A percentile compares a stretch with the other conserved stretches of the same genome.
Conservation (phyloP, 495 filamentous ascomycete genomes). For the Letharia lupina region DNA sequence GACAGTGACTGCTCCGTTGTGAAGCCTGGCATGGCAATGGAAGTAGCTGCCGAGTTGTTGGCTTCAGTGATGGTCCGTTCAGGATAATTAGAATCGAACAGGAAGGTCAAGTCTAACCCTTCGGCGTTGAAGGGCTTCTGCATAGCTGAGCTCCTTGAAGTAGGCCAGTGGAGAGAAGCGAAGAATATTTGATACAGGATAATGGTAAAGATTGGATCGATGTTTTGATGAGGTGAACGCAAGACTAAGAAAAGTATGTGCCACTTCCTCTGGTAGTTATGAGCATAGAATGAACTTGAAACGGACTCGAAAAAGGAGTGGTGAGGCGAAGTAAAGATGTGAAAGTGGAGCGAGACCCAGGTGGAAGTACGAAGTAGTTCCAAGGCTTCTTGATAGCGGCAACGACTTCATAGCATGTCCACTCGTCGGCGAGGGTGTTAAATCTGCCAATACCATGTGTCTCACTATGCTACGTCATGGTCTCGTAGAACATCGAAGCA, state of each 20-base stretch:
- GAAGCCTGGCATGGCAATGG: neutral
- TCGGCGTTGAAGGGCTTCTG: too few species aligned
- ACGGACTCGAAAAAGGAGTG: neutral
- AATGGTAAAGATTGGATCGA: neutral
- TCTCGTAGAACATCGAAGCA: neutral
- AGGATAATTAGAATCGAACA: neutral
- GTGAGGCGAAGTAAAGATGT: neutral
- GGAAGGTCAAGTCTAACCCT: too few species aligned
- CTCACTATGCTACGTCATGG: neutral
- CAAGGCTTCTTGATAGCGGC: neutral
- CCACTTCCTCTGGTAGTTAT: neutral
- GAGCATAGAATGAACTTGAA: too few species aligned
- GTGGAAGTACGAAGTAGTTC: neutral
- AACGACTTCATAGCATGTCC: neutral
- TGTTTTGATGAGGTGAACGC: neutral
- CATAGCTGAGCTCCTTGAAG: too few species aligned
- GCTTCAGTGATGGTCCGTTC: neutral
- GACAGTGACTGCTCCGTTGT: neutral
- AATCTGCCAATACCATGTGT: neutral
- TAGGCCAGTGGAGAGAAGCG: too few species aligned
- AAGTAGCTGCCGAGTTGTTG: neutral
- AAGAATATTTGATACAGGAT: too few species aligned
- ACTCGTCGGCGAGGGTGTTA: neutral
- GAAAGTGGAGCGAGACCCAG: neutral
- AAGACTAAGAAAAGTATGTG: neutral